Conservation (phyloP, 805 yeast genomes). For the Monosporozyma unispora region DNA sequence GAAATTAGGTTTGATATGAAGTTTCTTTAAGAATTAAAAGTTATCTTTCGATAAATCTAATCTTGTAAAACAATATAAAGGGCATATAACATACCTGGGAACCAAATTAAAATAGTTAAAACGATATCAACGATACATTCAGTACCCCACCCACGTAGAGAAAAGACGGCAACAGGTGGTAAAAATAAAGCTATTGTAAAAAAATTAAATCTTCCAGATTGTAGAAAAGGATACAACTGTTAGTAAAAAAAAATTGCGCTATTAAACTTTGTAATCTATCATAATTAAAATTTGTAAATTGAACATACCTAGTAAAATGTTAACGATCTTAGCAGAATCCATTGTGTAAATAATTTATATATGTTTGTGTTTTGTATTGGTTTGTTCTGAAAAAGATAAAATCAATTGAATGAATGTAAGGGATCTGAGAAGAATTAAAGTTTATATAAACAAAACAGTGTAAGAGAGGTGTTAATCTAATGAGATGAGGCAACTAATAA, state of each 20-base stretch:
- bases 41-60: neutral
- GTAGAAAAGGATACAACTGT: neutral
- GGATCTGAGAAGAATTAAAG: neutral
- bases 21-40: too few species aligned
- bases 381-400: neutral
- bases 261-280: too few species aligned
- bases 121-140: slow-evolving; percentile 58
- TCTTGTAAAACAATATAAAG: slow-evolving; percentile 43
- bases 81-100: slow-evolving; percentile 78
- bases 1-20: too few species aligned
- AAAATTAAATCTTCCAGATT: neutral
- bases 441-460: neutral
- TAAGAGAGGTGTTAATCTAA: neutral
- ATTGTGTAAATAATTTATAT: slow-evolving; percentile 7
- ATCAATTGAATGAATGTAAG: neutral
- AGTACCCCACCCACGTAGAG: slow-evolving; percentile 56
- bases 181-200: slow-evolving; percentile 42
- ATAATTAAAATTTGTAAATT: too few species aligned
- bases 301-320: slow-evolving; percentile 24
- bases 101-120: slow-evolving; percentile 38
- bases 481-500: neutral
- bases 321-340: slow-evolving; percentile 32
- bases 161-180: slow-evolving; percentile 72
- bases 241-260: too few species aligned
- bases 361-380: neutral